Conservation (phyloP, 805 yeast genomes). For the Henningerozyma blattae region DNA sequence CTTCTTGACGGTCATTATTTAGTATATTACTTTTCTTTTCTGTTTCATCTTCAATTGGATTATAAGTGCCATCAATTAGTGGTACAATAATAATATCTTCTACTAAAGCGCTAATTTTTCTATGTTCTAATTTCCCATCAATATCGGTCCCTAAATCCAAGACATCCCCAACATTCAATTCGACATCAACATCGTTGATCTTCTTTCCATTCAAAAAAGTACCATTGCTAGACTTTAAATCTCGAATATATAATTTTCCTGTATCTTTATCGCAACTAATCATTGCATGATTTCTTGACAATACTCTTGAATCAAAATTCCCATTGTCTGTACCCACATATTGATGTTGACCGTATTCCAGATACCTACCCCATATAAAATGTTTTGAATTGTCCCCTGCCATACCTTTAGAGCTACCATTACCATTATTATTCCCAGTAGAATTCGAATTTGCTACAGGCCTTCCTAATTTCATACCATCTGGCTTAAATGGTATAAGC, state of each 20-base stretch:
- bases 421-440: slow-evolving; percentile 2
- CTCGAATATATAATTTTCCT: slow-evolving; percentile 66
- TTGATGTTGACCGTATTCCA: slow-evolving; percentile 5
- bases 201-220: slow-evolving; percentile 77
- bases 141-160: slow-evolving; percentile 92
- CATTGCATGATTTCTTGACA: slow-evolving; percentile 90
- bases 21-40: neutral
- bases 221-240: slow-evolving; percentile 87
- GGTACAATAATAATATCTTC: slow-evolving; percentile 53
- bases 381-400: slow-evolving; percentile 36
- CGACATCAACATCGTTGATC: slow-evolving; percentile 43
- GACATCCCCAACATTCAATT: slow-evolving; percentile 67
- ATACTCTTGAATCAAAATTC: slow-evolving; percentile 84
- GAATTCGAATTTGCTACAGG: slow-evolving; percentile 41
- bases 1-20: neutral
- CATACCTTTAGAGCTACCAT: slow-evolving; percentile 2
- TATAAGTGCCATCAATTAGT: slow-evolving; percentile 23
- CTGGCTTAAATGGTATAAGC: slow-evolving; percentile 72
- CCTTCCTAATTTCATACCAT: slow-evolving; percentile 76
- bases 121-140: slow-evolving; percentile 50
- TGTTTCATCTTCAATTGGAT: slow-evolving; percentile 5
- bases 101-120: slow-evolving; percentile 75
- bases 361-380: slow-evolving; percentile 9
- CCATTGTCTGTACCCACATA: slow-evolving; percentile 64
- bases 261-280: slow-evolving; percentile 54